A percentile compares a stretch with the other conserved stretches of the same genome.
These are phyloP conservation scores for Epichloe aotearoae DNA, from an alignment of 2,329 filamentous ascomycete genomes.

Conservation along the genomic window DNA sequence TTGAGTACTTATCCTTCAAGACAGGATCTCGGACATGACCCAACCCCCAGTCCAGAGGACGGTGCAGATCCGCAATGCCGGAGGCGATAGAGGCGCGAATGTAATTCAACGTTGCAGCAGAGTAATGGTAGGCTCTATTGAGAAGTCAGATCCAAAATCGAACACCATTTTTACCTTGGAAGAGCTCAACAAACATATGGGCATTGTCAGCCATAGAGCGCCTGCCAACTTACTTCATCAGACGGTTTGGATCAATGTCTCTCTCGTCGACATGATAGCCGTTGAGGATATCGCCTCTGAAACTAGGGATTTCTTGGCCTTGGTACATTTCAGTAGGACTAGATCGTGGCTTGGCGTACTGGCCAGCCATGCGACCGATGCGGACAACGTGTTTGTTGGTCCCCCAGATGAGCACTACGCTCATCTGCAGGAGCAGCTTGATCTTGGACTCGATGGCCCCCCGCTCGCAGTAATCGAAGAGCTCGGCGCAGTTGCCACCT, in stretches of 20 bases:
- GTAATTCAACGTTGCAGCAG: conserved; percentile 88
- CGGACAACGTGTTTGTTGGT: conserved; percentile 70
- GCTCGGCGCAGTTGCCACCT: conserved; percentile 91
- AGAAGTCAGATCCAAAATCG: not conserved
- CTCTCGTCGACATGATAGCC: conserved; percentile 67
- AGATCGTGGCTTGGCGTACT: conserved; percentile 92
- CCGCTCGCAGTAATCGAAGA: conserved; percentile 92
- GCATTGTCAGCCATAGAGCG: not conserved
- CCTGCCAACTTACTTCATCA: conserved; percentile 48
- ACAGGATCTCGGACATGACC: conserved; percentile 78
- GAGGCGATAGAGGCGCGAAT: conserved; percentile 71
- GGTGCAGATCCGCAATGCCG: conserved; percentile 86
- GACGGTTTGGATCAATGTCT: conserved; percentile 65
- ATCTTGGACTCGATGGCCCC: conserved; percentile 87
- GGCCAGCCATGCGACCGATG: conserved; percentile 90
- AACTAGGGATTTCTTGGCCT: conserved; percentile 72
- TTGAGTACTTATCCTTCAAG: conserved; percentile 74
- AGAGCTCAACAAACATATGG: not conserved
- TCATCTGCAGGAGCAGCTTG: conserved; percentile 95
- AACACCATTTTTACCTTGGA: too few species aligned
- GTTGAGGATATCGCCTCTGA: conserved; percentile 92
- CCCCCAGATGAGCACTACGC: conserved; percentile 86
- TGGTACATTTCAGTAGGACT: conserved; percentile 74
- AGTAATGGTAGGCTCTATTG: conserved; percentile 79
- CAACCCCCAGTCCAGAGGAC: conserved; percentile 86